Percentiles rank a stretch among this genome's conserved stretches.
Conservation (phyloP, 768 basidiomycete species). For the Hemileccinum impolitum region DNA sequence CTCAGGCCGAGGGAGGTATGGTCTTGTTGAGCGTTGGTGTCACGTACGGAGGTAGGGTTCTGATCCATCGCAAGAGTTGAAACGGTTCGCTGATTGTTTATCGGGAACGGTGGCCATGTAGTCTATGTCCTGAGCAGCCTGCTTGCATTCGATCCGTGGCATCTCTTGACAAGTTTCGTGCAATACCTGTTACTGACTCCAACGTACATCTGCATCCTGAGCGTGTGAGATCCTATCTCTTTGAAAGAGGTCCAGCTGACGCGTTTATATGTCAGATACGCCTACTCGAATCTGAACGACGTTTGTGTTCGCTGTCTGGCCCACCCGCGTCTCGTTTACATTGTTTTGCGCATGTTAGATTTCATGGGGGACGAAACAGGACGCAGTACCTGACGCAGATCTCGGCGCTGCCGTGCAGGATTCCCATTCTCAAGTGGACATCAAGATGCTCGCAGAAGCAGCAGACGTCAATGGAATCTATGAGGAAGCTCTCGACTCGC, state of each 20-base stretch:
- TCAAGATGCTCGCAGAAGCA: slow-evolving; percentile 78
- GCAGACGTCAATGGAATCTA: slow-evolving; percentile 84
- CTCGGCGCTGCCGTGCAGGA: slow-evolving; percentile 84
- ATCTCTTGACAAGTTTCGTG: slow-evolving; percentile 86
- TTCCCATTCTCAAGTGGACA: slow-evolving; percentile 77
- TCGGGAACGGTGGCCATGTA: slow-evolving; percentile 22
- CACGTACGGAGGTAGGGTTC: slow-evolving; percentile 69
- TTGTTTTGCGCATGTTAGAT: slow-evolving; percentile 43
- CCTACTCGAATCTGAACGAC: slow-evolving; percentile 84
- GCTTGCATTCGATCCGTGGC: slow-evolving; percentile 93
- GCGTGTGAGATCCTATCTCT: slow-evolving; percentile 41
- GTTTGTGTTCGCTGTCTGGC: slow-evolving; percentile 33
- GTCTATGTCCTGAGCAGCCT: slow-evolving; percentile 76
- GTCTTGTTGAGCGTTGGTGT: slow-evolving; percentile 86
- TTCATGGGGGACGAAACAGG: slow-evolving; percentile 97
- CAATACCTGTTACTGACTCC: slow-evolving; percentile 88
- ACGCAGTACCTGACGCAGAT: slow-evolving; percentile 66
- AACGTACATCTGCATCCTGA: slow-evolving; percentile 71
- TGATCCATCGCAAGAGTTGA: background rate
- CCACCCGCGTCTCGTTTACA: slow-evolving; percentile 11
- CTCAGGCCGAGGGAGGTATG: slow-evolving; percentile 58
- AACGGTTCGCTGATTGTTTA: background rate
- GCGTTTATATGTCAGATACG: slow-evolving; percentile 52
- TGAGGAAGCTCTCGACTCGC: slow-evolving; percentile 75
- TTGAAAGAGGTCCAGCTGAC: slow-evolving; percentile 15